Percentiles rank a stretch among this genome's conserved stretches.
Conservation (phyloP, 805 yeast genomes). For the Komagataella ulmi region DNA sequence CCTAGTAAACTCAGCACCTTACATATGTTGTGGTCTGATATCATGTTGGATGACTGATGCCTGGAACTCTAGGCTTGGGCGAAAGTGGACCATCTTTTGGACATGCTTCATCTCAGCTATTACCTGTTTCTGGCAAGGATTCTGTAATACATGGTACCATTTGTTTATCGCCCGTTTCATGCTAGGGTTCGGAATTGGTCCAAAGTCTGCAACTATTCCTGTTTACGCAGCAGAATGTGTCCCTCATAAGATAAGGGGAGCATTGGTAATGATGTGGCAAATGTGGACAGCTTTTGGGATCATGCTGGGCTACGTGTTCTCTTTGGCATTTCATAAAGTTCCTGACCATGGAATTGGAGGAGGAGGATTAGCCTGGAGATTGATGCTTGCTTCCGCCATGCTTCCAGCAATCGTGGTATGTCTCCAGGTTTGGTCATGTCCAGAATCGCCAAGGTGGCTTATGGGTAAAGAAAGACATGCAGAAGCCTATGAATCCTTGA, state of each 20-base stretch:
- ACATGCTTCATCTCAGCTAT: conserved; percentile 47
- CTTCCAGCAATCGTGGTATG: conserved; percentile 52
- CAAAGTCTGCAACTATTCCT: conserved; percentile 66
- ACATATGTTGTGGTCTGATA: conserved; percentile 45
- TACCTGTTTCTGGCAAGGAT: conserved; percentile 60
- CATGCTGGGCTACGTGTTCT: conserved; percentile 56
- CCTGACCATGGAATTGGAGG: conserved; percentile 28
- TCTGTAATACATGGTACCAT: conserved; percentile 51
- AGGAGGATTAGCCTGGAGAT: conserved; percentile 49
- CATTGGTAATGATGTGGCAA: conserved; percentile 65
- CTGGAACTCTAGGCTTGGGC: conserved; percentile 40
- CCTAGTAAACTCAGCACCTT: conserved; percentile 58
- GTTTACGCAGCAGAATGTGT: conserved; percentile 58
- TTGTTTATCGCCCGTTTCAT: conserved; percentile 52
- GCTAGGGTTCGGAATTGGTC: conserved; percentile 60
- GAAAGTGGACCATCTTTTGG: conserved; percentile 55
- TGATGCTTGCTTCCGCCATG: conserved; percentile 57
- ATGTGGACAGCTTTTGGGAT: conserved; percentile 65
- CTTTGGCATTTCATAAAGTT: conserved; percentile 48
- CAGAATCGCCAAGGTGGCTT: conserved; percentile 69
- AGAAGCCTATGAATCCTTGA: conserved; percentile 43
- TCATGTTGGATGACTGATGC: conserved; percentile 56
- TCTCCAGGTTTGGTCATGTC: conserved; percentile 50
- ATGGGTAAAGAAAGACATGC: conserved; percentile 55
- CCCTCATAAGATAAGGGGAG: conserved; percentile 50